Conservation (phyloP, 2,329 filamentous ascomycete genomes). For the Aspergillus ochraceus region DNA sequence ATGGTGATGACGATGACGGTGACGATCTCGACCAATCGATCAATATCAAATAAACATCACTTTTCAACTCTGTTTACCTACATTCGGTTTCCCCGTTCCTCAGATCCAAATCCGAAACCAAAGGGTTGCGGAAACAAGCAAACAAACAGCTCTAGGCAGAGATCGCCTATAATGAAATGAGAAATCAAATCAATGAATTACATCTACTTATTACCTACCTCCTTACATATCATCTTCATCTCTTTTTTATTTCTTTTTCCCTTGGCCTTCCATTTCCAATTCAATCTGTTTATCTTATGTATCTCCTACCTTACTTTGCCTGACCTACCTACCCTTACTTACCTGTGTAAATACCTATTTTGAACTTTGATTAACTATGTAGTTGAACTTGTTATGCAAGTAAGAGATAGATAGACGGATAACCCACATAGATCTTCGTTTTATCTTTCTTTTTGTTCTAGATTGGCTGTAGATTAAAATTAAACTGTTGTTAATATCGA, state of each 20-base stretch:
- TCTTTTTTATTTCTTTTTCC: neutral
- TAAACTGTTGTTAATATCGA: too few species aligned
- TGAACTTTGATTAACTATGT: neutral
- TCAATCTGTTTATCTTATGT: neutral
- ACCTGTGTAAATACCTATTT: neutral
- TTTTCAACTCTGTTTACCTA: neutral
- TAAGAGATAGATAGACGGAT: neutral
- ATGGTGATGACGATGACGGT: too few species aligned
- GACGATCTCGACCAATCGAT: neutral
- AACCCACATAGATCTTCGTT: neutral
- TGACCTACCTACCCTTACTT: neutral
- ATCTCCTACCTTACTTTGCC: neutral
- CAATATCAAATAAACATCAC: neutral
- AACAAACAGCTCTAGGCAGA: neutral
- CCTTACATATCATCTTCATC: neutral
- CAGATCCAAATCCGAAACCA: too few species aligned
- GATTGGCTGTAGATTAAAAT: neutral
- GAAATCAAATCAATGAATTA: too few species aligned
- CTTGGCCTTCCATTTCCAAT: neutral
- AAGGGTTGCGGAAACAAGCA: too few species aligned
- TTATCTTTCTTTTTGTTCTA: neutral
- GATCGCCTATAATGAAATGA: neutral
- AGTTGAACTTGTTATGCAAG: neutral
- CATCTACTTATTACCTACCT: too few species aligned
- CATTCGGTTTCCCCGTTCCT: neutral